Evolutionary conservation across 1,139 yeast genomes (phyloP).

Genomic region (Trichomonascaceae sp.): DNA sequence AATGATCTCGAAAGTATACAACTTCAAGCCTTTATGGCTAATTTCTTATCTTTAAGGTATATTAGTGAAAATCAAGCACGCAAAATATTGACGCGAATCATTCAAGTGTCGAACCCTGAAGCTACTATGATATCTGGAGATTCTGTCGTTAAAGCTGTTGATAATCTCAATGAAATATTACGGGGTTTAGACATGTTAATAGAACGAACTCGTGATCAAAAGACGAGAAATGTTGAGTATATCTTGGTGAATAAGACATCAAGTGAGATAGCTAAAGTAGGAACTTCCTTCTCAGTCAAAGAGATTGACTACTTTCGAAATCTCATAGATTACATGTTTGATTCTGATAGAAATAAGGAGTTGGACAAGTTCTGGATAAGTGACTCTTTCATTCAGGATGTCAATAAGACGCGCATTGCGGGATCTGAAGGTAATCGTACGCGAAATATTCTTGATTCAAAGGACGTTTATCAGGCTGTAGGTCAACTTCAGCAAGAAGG

Average conservation of each 20-base stretch:
- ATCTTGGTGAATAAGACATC: slow-evolving; percentile 14
- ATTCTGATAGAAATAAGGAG: slow-evolving; percentile 6
- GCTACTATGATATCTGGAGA: background rate
- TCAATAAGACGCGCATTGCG: background rate
- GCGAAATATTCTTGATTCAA: slow-evolving; percentile 1
- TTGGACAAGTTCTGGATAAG: slow-evolving; percentile 6
- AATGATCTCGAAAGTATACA: background rate
- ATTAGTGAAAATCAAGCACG: slow-evolving; percentile 10
- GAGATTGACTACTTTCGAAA: slow-evolving; percentile 22
- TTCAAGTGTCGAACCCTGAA: slow-evolving; percentile 4
- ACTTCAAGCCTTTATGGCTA: slow-evolving; percentile 1
- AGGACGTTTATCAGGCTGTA: slow-evolving; percentile 39
- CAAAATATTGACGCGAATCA: slow-evolving; percentile 5
- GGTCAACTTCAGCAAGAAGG: slow-evolving; percentile 32
- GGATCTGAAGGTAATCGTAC: background rate
- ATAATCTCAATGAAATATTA: slow-evolving; percentile 12
- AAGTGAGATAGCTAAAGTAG: slow-evolving; percentile 14
- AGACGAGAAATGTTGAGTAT: slow-evolving; percentile 12
- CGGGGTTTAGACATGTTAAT: slow-evolving; percentile 22
- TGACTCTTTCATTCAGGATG: background rate
- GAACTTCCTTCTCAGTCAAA: slow-evolving; percentile 16
- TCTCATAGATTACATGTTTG: slow-evolving; percentile 19
- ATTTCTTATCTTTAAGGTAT: slow-evolving; percentile 11
- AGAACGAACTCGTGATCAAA: slow-evolving; percentile 16
- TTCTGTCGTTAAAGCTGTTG: slow-evolving; percentile 4